Base-by-base conservation (phyloP, 164 flowering plant genomes). In the Berberis thunbergii region DNA sequence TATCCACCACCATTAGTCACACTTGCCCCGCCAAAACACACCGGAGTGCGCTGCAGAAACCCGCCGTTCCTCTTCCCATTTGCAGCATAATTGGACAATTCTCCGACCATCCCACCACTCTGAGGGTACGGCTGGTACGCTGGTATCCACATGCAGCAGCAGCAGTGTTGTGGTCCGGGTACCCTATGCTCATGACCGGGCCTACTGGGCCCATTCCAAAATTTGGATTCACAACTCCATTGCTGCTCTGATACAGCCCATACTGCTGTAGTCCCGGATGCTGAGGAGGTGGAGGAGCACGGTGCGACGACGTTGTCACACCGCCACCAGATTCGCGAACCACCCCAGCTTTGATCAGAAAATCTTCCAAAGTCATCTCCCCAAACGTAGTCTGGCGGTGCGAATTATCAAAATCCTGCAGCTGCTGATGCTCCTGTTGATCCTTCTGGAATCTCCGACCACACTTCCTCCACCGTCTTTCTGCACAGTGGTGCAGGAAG, bases 341-440 rank as follows among this genome's bases (percentile, higher is more conserved):
- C 12, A 94, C 87, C 64, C 97, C 97, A 3, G 99, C 99, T 65
- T 75, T 87, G 1, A 94, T 63, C 54, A 94, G 64, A 70, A 94
- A 94, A 74, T 91, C 99, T 71, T 94, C 99, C 7, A 94, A 65
- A 0, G 97, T 94, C 99, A 91, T 87, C 76, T 94, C 97, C n/a
- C 97, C 96, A 12, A 88, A 87, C 3, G 96, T 87, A 11, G 84
- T 73, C 59, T 87, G 91, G 44, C 87, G 74, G 43, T 75, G 60
- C 43, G 39, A 39, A 46, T 55, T 55, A 6, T 45, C 26, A 4
- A 2, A 3, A 0, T 12, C 12, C 5, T 44, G 26, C 26, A 26
- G 55, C 58, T 58, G 44, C 54, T 49, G 43, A 65, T 67, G 67
- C 8, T 54, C 73, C 57, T 75, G 76, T 40, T 66, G 76, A 3